Base-by-base conservation (phyloP, 106 monocot species). In the Alisma plantagoaquatica region DNA sequence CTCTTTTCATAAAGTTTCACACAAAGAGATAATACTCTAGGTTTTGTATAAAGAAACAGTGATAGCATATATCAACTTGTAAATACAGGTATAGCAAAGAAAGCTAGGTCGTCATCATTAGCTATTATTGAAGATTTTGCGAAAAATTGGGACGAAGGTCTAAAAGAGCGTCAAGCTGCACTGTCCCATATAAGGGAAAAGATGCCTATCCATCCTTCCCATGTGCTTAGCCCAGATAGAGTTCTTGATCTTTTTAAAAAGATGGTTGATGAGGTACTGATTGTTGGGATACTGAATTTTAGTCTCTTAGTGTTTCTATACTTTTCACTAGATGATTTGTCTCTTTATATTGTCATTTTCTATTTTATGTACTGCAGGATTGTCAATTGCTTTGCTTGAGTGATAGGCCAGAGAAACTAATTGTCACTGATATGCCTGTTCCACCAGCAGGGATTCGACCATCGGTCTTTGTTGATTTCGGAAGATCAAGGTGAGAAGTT, bases 371-470 rank as follows among this genome's bases (percentile, higher is more conserved):
- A 10, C 2, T 49, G 16, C 69, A 96, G 94, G 96, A 96, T 54
- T 96, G 96, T 82, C 89, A 89, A 70, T 58, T 96, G 54, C 83
- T 96, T 29, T 67, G 79, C 59, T 78, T 96, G 25, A 61, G 43
- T 62, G 81, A 78, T 61, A 70, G 84, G 47, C 96, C 88, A 8
- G 96, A 96, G 54, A 96, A 89, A 41, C 65, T 96, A 32, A 78
- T 96, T 59, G 71, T 89, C 44, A 89, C 96, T 12, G 74, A 70
- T 23, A 76, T 96, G 59, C 70, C 96, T 53, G 75, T 89, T 47
- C 96, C 96, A 49, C 96, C 96, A 31, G 59, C 63, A 49, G 54
- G 78, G 41, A 73, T 96, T 27, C 77, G 96, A 3, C 96, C 96
- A 44, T 96, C 96, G 68, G 67, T 35, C 9, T 20, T 81, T 52